phyloP scores from a whole-genome alignment of 805 yeast genomes.

The Metschnikowia peoriensis region DNA sequence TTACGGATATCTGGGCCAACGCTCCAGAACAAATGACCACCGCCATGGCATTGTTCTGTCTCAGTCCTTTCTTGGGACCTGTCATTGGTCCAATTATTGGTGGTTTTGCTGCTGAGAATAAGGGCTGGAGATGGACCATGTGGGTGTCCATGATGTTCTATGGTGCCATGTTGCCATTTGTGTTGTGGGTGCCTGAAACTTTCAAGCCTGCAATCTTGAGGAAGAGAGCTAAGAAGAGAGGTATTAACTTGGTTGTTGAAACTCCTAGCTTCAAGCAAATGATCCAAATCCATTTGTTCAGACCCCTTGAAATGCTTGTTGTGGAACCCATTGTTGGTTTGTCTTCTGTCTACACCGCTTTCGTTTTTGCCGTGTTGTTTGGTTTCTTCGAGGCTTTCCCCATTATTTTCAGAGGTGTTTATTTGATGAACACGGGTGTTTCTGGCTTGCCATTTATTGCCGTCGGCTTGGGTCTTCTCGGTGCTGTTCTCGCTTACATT shows the following conservation, averaged over 20 bases:
- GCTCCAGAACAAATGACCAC: slow-evolving; percentile 57
- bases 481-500: slow-evolving; percentile 55
- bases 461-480: slow-evolving; percentile 63
- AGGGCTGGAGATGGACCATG: slow-evolving; percentile 27
- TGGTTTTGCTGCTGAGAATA: slow-evolving; percentile 44
- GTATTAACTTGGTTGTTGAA: slow-evolving; percentile 42
- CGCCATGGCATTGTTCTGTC: slow-evolving; percentile 76
- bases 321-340: slow-evolving; percentile 74
- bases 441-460: slow-evolving; percentile 72
- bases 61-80: slow-evolving; percentile 22
- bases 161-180: slow-evolving; percentile 17
- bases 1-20: slow-evolving; percentile 66
- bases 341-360: slow-evolving; percentile 68
- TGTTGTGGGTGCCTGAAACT: slow-evolving; percentile 18
- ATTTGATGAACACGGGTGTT: slow-evolving; percentile 56
- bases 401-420: slow-evolving; percentile 65
- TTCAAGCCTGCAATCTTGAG: slow-evolving; percentile 19
- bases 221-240: slow-evolving; percentile 46
- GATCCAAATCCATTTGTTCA: slow-evolving; percentile 49
- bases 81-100: slow-evolving; percentile 22
- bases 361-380: slow-evolving; percentile 72
- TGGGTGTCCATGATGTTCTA: slow-evolving; percentile 21
- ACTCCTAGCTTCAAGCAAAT: slow-evolving; percentile 42
- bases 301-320: slow-evolving; percentile 67
- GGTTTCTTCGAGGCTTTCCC: slow-evolving; percentile 83